Conservation (phyloP, 2,329 filamentous ascomycete genomes). For the Microdochium paspali region DNA sequence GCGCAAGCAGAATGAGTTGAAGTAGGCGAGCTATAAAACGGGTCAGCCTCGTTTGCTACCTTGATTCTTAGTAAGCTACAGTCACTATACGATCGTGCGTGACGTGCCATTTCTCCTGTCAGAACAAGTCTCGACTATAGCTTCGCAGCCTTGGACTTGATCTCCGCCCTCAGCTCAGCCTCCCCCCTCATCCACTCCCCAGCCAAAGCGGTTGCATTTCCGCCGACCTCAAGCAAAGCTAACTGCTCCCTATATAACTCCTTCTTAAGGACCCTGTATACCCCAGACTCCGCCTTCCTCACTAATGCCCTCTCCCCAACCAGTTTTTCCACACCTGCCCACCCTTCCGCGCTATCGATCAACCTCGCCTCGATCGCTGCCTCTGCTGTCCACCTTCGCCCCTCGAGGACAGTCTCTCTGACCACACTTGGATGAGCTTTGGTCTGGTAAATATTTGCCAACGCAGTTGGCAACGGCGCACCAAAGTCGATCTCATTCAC, state of each 20-base stretch:
- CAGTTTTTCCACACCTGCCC: conserved; percentile 53
- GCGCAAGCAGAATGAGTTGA: not conserved
- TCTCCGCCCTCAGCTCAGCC: not conserved
- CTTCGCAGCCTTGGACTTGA: not conserved
- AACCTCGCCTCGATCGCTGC: conserved; percentile 58
- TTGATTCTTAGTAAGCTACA: no score
- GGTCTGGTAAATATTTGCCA: conserved; percentile 64
- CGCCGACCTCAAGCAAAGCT: conserved; percentile 38
- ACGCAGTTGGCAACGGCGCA: conserved; percentile 60
- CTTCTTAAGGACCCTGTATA: conserved; percentile 63
- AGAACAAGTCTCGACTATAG: not conserved
- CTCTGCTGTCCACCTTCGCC: conserved; percentile 52
- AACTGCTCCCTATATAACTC: conserved; percentile 67
- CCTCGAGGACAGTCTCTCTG: conserved; percentile 63
- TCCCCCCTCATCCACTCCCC: not conserved
- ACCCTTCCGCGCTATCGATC: conserved; percentile 56
- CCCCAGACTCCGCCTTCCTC: conserved; percentile 51
- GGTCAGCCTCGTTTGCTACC: no score
- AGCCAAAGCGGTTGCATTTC: not conserved
- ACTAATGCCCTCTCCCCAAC: conserved; percentile 49
- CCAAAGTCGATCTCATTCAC: conserved; percentile 78
- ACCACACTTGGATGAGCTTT: conserved; percentile 52
- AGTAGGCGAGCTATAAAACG: no score
- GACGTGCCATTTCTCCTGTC: not conserved
- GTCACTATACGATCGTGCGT: no score